These are phyloP conservation scores for Kurtzmaniella cleridarum DNA, from an alignment of 805 yeast genomes.

Conservation along the genomic window DNA sequence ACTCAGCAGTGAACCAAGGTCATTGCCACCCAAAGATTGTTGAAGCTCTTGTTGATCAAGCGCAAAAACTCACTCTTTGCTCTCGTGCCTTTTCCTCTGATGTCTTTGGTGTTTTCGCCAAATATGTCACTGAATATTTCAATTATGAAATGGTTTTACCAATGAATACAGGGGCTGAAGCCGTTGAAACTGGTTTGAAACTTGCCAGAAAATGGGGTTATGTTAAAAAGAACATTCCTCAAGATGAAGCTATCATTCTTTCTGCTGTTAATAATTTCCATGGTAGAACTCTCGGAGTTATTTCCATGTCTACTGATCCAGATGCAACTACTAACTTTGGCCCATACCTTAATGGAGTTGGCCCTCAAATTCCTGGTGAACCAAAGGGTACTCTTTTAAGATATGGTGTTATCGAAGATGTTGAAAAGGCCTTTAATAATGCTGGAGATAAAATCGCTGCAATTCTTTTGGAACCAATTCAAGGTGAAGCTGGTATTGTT, in stretches of 20 bases:
- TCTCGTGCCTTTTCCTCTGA: conserved; percentile 93
- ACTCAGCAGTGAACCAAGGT: conserved; percentile 97
- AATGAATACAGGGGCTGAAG: conserved; percentile 99
- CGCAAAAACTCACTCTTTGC: conserved; percentile 74
- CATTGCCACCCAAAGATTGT: conserved; percentile 95
- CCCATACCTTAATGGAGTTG: conserved; percentile 79
- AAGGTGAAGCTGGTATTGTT: conserved; percentile 97
- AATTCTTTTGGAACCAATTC: conserved; percentile 88
- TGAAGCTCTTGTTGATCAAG: conserved; percentile 80
- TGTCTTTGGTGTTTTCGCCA: conserved; percentile 80
- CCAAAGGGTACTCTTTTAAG: conserved; percentile 55
- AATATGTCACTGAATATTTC: conserved; percentile 83
- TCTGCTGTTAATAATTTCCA: conserved; percentile 91
- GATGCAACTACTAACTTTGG: conserved; percentile 88
- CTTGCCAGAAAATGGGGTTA: conserved; percentile 98
- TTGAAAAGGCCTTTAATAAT: conserved; percentile 70
- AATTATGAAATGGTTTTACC: conserved; percentile 91
- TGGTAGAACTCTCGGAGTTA: conserved; percentile 92
- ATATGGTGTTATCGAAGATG: conserved; percentile 82
- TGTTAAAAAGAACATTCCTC: conserved; percentile 75
- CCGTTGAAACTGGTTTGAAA: conserved; percentile 92
- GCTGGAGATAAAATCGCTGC: conserved; percentile 92
- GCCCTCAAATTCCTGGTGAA: conserved; percentile 79
- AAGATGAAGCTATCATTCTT: conserved; percentile 78
- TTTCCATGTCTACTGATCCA: conserved; percentile 94